Base-by-base conservation (phyloP, 2,329 filamentous ascomycete genomes). In the Diaporthe ampelina region DNA sequence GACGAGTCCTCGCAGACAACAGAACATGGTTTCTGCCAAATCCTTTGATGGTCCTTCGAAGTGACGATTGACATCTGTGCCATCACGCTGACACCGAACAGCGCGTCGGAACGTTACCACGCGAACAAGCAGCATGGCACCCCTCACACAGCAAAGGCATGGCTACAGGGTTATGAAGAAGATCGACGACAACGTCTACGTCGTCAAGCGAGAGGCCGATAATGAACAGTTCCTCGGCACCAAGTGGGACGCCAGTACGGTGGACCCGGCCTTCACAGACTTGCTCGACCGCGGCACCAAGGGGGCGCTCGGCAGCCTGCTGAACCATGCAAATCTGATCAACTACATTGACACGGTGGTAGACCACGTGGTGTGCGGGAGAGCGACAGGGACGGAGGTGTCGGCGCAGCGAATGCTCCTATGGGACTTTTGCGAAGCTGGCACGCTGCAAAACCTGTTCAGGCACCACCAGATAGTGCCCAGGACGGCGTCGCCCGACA, bases 371-470 rank as follows among this genome's bases (percentile, higher is more conserved):
- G 77, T 77, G 40, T 77, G 75, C 19, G 76, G 73, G 11, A 57
- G 73, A 56, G 73, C 43, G 21, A 70, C 73, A 61, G 76, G 61
- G 37, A 43, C 61, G 29, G 32, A 32, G 29, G 74, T 40, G 11
- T 54, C 71, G 45, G 61, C 45, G 11, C 74, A 79, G 74, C 70
- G 81, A 61, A 81, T 85, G 74, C 78, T 87, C 21, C 80, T 90
- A 29, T 89, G 85, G 84, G 88, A 91, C 79, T 86, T 84, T 72
- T 89, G 87, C 80, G 86, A 89, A 74, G 87, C 85, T 6, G 88
- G 88, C 45, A 87, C 83, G 54, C 83, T 91, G 48, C 82, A 82
- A 32, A 82, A 82, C 40, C 76, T 90, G 15, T 59, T 81, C 3
- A 78, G 80, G 21, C 76, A 81, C 35, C 77, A 77, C 69, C 72